Evolutionary conservation across 2,329 filamentous ascomycete genomes (phyloP).

Genomic region (Fusarium verrucosum): DNA sequence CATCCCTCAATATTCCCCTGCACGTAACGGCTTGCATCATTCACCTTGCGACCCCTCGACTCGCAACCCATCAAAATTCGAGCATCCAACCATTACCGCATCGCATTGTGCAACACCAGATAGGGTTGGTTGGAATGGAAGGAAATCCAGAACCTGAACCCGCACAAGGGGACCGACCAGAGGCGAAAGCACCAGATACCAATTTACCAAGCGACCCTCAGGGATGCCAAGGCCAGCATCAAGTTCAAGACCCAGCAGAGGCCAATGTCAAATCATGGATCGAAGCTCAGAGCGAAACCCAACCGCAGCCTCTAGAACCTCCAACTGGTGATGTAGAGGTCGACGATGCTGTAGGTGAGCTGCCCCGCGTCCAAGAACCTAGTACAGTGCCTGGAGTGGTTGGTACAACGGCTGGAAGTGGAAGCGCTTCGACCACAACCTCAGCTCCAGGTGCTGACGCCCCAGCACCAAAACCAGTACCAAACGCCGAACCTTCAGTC

Average conservation of each 20-base stretch:
- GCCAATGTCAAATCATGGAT: constrained; percentile 35
- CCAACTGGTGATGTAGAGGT: constrained; percentile 14
- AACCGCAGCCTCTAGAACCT: constrained; percentile 25
- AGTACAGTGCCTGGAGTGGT: constrained; percentile 18
- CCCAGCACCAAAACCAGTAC: neutral
- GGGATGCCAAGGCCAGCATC: constrained; percentile 7
- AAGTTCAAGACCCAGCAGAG: constrained; percentile 15
- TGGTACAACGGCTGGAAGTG: constrained; percentile 17
- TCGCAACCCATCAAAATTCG: constrained; percentile 3
- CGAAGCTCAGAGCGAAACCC: constrained; percentile 24
- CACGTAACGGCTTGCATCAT: constrained; percentile 11
- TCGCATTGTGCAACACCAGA: constrained; percentile 15
- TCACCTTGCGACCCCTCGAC: constrained; percentile 4
- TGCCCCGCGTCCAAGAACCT: constrained; percentile 30
- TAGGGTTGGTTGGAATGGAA: constrained; percentile 41
- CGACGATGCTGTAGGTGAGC: constrained; percentile 27
- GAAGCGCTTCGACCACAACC: constrained; percentile 21
- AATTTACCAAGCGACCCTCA: constrained; percentile 7
- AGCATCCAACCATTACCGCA: neutral
- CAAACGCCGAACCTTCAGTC: constrained; percentile 4
- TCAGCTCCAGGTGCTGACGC: constrained; percentile 16
- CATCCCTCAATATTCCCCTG: constrained; percentile 5
- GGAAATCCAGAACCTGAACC: constrained; percentile 36
- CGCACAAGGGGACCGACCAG: constrained; percentile 17
- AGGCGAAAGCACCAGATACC: constrained; percentile 8